Evolutionary conservation across 495 filamentous ascomycete species (phyloP).

Genomic region (Aspergillus bridgeri): DNA sequence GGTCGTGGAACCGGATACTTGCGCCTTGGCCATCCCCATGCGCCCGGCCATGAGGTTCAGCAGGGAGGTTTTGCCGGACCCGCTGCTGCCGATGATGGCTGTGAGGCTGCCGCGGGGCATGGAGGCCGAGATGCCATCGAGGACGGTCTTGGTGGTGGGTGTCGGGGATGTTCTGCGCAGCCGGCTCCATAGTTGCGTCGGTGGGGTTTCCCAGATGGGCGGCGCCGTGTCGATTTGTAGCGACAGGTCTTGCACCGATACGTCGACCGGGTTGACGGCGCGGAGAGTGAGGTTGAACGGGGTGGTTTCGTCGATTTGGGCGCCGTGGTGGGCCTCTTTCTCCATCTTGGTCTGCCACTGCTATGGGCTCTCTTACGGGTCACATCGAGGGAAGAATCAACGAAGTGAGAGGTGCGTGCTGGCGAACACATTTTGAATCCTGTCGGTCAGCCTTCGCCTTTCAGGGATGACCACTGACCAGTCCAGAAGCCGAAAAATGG

Average conservation of each 20-base stretch:
- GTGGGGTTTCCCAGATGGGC: conserved; percentile 32
- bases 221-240: conserved; percentile 53
- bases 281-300: conserved; percentile 51
- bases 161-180: conserved; percentile 20
- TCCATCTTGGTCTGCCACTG: neutral
- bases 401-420: neutral
- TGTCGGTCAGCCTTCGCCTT: neutral
- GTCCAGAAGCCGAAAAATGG: neutral
- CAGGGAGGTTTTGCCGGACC: conserved; percentile 70
- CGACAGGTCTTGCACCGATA: conserved; percentile 51
- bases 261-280: conserved; percentile 56
- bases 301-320: conserved; percentile 1
- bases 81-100: conserved; percentile 70
- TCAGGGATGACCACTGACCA: neutral
- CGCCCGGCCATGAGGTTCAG: conserved; percentile 67
- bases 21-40: conserved; percentile 38
- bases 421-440: neutral
- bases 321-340: neutral
- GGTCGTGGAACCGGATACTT: conserved; percentile 23
- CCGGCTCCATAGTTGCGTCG: conserved; percentile 22
- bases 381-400: neutral
- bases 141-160: conserved; percentile 33
- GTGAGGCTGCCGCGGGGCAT: conserved; percentile 62
- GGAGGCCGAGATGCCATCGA: conserved; percentile 51
- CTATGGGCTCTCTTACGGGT: neutral